Evolutionary conservation across 2,329 filamentous ascomycete species (phyloP).

Genomic region (Herpotrichia juniperi): DNA sequence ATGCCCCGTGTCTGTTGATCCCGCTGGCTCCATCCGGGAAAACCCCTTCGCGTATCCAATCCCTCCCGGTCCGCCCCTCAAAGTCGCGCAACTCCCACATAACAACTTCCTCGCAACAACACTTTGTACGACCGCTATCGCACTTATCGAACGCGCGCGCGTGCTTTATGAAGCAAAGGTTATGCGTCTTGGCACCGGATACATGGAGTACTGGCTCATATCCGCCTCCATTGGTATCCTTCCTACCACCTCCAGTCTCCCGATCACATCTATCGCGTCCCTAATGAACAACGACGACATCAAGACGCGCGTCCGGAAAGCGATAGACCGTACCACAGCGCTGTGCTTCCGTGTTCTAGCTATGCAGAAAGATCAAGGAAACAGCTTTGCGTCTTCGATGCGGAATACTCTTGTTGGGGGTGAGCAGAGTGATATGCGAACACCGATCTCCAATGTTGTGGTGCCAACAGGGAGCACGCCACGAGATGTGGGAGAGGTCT

Average conservation of each 20-base stretch:
- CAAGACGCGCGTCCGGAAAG: conserved; percentile 27
- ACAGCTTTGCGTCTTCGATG: conserved; percentile 26
- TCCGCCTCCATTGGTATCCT: conserved; percentile 38
- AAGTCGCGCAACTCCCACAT: conserved; percentile 26
- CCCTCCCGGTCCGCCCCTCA: conserved; percentile 6
- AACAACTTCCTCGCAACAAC: conserved; percentile 33
- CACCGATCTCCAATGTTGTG: conserved; percentile 6
- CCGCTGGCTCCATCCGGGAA: background rate
- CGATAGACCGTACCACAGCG: conserved; percentile 32
- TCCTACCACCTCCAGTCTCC: conserved; percentile 15
- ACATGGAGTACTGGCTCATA: conserved; percentile 44
- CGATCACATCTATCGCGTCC: conserved; percentile 22
- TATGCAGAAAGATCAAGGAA: conserved; percentile 34
- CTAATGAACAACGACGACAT: conserved; percentile 23
- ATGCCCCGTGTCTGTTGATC: background rate
- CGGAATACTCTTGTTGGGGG: conserved; percentile 21
- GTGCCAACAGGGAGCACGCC: conserved; percentile 2
- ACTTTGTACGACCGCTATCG: conserved; percentile 30
- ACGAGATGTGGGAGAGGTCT: background rate
- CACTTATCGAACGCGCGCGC: conserved; percentile 36
- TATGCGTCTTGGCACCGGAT: conserved; percentile 42
- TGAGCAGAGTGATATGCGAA: conserved; percentile 11
- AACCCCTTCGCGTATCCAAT: background rate
- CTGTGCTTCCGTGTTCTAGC: conserved; percentile 37
- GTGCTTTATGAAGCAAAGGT: conserved; percentile 41